phyloP scores from a whole-genome alignment of 352 stramenopile genomes.

The Phytopythium kandeliae region DNA sequence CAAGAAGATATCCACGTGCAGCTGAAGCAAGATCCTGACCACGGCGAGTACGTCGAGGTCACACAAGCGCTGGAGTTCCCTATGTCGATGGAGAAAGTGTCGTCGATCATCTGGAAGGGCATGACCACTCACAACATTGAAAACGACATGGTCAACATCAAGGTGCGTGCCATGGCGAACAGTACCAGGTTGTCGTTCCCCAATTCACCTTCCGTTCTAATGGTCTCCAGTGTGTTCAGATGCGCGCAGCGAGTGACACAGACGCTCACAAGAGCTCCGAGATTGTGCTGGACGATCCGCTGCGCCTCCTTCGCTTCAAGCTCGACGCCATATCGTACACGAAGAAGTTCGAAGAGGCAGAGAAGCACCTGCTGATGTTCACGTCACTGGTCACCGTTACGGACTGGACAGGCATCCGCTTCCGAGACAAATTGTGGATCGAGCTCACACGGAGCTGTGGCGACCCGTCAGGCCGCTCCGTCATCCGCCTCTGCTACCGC shows the following conservation, averaged over 20 bases:
- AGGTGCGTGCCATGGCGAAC: constrained; percentile 2
- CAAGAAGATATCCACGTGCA: not conserved
- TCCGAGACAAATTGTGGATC: constrained; percentile 25
- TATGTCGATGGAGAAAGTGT: not conserved
- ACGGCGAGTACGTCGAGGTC: constrained; percentile 2
- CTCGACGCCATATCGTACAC: constrained; percentile 3
- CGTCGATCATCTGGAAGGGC: not conserved
- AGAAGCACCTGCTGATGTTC: not conserved
- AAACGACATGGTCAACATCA: not conserved
- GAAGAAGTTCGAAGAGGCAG: constrained; percentile 1
- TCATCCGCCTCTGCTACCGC: constrained; percentile 24
- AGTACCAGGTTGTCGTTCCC: too few relatives aligned
- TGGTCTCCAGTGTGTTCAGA: not conserved
- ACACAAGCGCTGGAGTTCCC: not conserved
- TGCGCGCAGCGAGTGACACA: not conserved
- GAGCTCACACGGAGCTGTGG: constrained; percentile 20
- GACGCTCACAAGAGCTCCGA: constrained; percentile 4
- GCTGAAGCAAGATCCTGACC: not conserved
- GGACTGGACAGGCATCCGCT: constrained; percentile 6
- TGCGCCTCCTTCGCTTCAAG: not conserved
- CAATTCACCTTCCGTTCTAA: too few relatives aligned
- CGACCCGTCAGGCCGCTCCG: constrained; percentile 11
- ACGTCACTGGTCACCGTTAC: constrained; percentile 2
- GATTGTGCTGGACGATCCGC: not conserved
- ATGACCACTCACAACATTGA: not conserved